Evolutionary conservation across 2,329 filamentous ascomycete species (phyloP).

Genomic region (Microdochium paspali): DNA sequence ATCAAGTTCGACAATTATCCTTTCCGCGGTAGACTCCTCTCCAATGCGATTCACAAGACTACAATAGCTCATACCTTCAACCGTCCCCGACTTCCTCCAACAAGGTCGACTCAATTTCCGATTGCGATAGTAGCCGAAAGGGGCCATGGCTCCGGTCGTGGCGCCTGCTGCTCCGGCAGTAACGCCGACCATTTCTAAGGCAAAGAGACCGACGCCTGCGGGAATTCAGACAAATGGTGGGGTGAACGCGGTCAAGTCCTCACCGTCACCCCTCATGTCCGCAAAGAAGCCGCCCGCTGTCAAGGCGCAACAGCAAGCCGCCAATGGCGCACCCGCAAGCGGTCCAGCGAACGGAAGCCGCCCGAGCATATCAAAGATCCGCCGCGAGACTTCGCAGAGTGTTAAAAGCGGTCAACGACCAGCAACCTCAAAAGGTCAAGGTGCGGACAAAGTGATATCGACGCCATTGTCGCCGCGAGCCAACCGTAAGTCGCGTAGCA

Average conservation of each 20-base stretch:
- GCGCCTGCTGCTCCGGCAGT: constrained; percentile 24
- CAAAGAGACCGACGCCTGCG: constrained; percentile 58
- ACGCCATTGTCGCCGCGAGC: constrained; percentile 36
- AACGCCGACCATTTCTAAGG: constrained; percentile 37
- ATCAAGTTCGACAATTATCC: background rate
- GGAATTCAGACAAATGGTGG: constrained; percentile 58
- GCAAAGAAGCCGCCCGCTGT: constrained; percentile 41
- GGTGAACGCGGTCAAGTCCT: constrained; percentile 42
- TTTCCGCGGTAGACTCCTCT: background rate
- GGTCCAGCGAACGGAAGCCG: constrained; percentile 29
- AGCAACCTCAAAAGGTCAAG: constrained; percentile 28
- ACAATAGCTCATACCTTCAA: constrained; percentile 1
- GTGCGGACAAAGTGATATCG: constrained; percentile 26
- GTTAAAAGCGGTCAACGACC: constrained; percentile 38
- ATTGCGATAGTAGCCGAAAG: constrained; percentile 9
- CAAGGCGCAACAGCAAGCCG: constrained; percentile 31
- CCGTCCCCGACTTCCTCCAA: no score
- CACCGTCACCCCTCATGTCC: constrained; percentile 48
- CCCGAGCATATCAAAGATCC: constrained; percentile 42
- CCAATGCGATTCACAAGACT: background rate
- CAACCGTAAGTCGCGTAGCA: constrained; percentile 32
- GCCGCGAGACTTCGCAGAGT: constrained; percentile 43
- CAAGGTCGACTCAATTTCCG: constrained; percentile 2
- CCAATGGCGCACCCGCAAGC: constrained; percentile 31
- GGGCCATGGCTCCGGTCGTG: constrained; percentile 45